Evolutionary conservation across 257 asterid genomes (phyloP).

Genomic region (Cruciata laevipes): DNA sequence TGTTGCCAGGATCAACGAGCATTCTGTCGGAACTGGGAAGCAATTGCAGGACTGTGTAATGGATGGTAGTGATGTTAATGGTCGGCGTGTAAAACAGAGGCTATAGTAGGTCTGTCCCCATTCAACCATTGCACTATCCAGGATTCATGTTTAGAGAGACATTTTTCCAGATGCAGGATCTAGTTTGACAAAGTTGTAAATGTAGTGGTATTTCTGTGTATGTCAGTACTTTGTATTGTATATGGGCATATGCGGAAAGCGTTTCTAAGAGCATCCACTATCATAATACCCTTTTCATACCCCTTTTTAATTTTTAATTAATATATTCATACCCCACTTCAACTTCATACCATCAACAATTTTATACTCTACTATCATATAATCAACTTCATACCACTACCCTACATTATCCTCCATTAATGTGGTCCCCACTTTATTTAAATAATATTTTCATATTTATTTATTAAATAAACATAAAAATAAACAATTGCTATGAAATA

Average conservation of each 20-base stretch:
- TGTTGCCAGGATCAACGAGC: slow-evolving; percentile 76
- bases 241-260: background rate
- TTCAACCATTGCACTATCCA: slow-evolving; percentile 1
- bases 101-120: slow-evolving; percentile 24
- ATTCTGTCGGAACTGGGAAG: slow-evolving; percentile 42
- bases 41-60: slow-evolving; percentile 47
- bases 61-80: slow-evolving; percentile 63
- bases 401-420: no score
- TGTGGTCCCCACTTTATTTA: no score
- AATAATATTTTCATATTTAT: no score
- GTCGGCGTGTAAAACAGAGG: slow-evolving; percentile 95
- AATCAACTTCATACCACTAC: no score
- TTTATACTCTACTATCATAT: no score
- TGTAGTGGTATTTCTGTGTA: background rate
- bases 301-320: no score
- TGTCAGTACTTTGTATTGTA: background rate
- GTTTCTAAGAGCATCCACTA: no score
- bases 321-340: no score
- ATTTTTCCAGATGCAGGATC: slow-evolving; percentile 10
- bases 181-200: slow-evolving; percentile 22
- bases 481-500: no score
- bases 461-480: no score
- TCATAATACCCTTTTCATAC: no score
- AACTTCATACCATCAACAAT: no score
- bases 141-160: slow-evolving; percentile 24